Evolutionary conservation across 352 stramenopile genomes (phyloP).

Genomic region (Pythium oligandrum): DNA sequence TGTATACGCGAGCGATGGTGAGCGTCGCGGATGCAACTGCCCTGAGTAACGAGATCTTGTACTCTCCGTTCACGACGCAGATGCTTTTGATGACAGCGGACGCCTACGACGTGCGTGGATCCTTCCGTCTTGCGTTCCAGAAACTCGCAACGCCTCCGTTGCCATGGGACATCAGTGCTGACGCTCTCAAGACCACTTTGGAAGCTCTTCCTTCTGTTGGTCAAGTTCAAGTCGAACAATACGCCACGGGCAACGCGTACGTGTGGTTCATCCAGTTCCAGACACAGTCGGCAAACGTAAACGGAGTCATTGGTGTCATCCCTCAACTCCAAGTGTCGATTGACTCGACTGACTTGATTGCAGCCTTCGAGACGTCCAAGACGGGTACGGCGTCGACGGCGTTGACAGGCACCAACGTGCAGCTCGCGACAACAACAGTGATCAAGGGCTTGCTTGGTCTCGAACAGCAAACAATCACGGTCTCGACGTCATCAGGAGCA

Average conservation of each 20-base stretch:
- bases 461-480: slow-evolving; percentile 87
- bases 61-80: slow-evolving; percentile 84
- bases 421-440: slow-evolving; percentile 68
- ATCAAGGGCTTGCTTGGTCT: slow-evolving; percentile 89
- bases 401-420: slow-evolving; percentile 73
- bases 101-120: slow-evolving; percentile 79
- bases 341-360: slow-evolving; percentile 51
- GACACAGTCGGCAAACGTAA: slow-evolving; percentile 42
- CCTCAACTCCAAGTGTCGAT: slow-evolving; percentile 72
- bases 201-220: slow-evolving; percentile 83
- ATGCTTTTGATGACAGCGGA: slow-evolving; percentile 77
- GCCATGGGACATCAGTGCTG: slow-evolving; percentile 65
- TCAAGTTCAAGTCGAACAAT: slow-evolving; percentile 63
- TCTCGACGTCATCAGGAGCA: slow-evolving; percentile 49
- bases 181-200: slow-evolving; percentile 74
- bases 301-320: slow-evolving; percentile 44
- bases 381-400: slow-evolving; percentile 22
- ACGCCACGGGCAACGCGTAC: slow-evolving; percentile 65
- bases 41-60: slow-evolving; percentile 66
- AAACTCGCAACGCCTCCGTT: slow-evolving; percentile 65
- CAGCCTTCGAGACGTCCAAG: slow-evolving; percentile 43
- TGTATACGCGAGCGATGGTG: slow-evolving; percentile 29
- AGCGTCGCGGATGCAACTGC: slow-evolving; percentile 19
- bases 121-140: slow-evolving; percentile 82
- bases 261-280: slow-evolving; percentile 82